Evolutionary conservation across 345 rosid species (phyloP), one percentile per base, ranked within the genome.

Genomic region (Euphorbia peplus): DNA sequence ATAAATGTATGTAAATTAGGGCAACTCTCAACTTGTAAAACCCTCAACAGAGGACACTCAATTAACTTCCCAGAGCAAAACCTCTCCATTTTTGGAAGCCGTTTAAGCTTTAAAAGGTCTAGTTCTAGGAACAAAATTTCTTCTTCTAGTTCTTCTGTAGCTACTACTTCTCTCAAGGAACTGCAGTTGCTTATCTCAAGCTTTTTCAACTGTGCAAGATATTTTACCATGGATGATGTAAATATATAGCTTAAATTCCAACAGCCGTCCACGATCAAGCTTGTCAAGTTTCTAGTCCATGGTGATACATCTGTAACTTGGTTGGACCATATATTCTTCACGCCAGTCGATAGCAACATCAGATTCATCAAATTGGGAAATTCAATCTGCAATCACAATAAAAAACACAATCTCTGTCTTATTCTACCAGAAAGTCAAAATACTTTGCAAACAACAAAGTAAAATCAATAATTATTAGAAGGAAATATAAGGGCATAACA

Each of bases 91-190:
- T 30, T 64, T 7, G 21, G 19, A 28, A 75, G 74, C 22, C 29
- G 26, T 11, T 26, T 29, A 5, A 75, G 54, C 63, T 1, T 18
- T 8, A 70, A 14, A 37, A 14, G 8, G 1, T 39, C 14, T 22
- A 75, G 63, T 44, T 26, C 46, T 11, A 39, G 61, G 52, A 75
- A 70, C 12, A 29, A 5, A 14, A 64, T 57, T 62, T 56, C 63
- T 29, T 53, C 57, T 53, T 53, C 57, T 9, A 53, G 10, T 18
- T 53, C 68, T 19, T 4, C 41, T 28, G 19, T 7, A 26, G 14
- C 13, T n/a, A 71, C 19, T 26, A 69, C 25, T 42, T 63, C 55
- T 44, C 30, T 32, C 26, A 63, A 54, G 8, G 0, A 0, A 22
- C 0, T 11, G 42, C 74, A 70, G 9, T 63, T 42, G 4, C 22